Percentiles rank a stretch among this genome's conserved stretches.
Evolutionary conservation across 2,329 filamentous ascomycete species (phyloP).

Genomic region (Ceratocystis destructans): DNA sequence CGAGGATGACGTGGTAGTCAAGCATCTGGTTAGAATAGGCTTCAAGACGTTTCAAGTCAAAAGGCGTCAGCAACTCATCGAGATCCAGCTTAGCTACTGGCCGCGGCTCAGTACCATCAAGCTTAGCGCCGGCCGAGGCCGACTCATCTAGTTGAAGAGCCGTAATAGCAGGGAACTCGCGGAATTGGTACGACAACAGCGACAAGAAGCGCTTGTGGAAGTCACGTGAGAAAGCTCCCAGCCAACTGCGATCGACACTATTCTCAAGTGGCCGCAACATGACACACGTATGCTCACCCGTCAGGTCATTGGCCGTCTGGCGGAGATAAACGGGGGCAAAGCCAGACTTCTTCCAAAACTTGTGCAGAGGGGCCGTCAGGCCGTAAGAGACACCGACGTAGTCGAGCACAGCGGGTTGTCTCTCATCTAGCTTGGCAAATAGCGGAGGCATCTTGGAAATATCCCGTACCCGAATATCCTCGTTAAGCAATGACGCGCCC

Average conservation of each 20-base stretch:
- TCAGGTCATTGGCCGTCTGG: slow-evolving; percentile 91
- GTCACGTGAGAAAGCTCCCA: slow-evolving; percentile 79
- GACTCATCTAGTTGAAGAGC: slow-evolving; percentile 83
- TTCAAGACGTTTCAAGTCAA: slow-evolving; percentile 87
- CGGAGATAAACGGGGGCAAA: slow-evolving; percentile 88
- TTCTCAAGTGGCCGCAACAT: slow-evolving; percentile 74
- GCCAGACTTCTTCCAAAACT: slow-evolving; percentile 84
- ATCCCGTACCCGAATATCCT: slow-evolving; percentile 81
- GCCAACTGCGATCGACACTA: slow-evolving; percentile 63
- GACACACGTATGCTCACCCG: slow-evolving; percentile 93
- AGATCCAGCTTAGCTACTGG: slow-evolving; percentile 58
- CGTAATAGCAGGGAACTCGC: slow-evolving; percentile 60
- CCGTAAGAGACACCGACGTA: slow-evolving; percentile 95
- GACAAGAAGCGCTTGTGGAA: slow-evolving; percentile 90
- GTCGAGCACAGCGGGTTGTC: slow-evolving; percentile 65
- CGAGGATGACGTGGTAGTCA: slow-evolving; percentile 93
- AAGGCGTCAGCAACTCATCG: slow-evolving; percentile 68
- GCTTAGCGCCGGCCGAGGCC: slow-evolving; percentile 55
- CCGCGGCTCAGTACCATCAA: slow-evolving; percentile 38
- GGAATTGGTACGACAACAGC: slow-evolving; percentile 85
- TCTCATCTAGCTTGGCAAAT: slow-evolving; percentile 76
- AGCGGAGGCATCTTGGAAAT: slow-evolving; percentile 85
- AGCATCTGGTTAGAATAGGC: slow-evolving; percentile 95
- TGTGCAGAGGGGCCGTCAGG: slow-evolving; percentile 72
- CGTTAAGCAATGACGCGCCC: slow-evolving; percentile 60